Evolutionary conservation across 148 eudicot species (phyloP), one percentile per base, ranked within the genome.

Genomic region (Diospyros lotus): DNA sequence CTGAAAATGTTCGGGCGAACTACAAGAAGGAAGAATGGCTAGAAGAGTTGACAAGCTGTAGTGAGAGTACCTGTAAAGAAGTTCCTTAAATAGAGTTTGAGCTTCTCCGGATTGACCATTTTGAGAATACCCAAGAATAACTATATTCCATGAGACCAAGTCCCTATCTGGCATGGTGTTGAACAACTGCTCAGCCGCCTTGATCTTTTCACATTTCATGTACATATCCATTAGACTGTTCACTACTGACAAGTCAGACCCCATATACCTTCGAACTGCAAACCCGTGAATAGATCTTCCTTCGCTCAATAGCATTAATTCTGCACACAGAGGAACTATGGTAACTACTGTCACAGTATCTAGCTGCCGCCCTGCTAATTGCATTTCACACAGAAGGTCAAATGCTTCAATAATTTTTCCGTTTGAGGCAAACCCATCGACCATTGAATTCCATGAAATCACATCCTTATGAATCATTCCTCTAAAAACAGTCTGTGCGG

Each of bases 391-490:
- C 5, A 83, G 64, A 78, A 67, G 63, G 70, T 66, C 17, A 78
- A 80, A 80, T 14, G 84, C 80, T 73, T 83, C 75, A 14, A n/a
- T 4, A 76, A 74, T 55, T 72, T 73, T 68, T 78, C 83, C 79
- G 52, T 83, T 82, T 59, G 58, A 69, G 66, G 79, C 71, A 71
- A 83, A 78, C 9, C 88, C 88, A 46, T 83, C 73, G 45, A 86
- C 78, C 86, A 86, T 78, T 55, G 88, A 78, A 79, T 86, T 86
- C 86, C 88, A 86, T 44, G 88, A 73, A 68, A 86, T 58, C 77
- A 83, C 78, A 78, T 86, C 83, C 82, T 82, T 86, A 14, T 28
- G 14, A 15, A 66, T 40, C 73, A 78, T 78, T 66, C 69, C 78
- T 51, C 50, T 52, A 52, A 85, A 80, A 41, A 83, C 61, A 65